These are phyloP conservation scores for Exserohilum rostratum DNA, from an alignment of 2,329 filamentous ascomycete genomes.

Conservation along the genomic window DNA sequence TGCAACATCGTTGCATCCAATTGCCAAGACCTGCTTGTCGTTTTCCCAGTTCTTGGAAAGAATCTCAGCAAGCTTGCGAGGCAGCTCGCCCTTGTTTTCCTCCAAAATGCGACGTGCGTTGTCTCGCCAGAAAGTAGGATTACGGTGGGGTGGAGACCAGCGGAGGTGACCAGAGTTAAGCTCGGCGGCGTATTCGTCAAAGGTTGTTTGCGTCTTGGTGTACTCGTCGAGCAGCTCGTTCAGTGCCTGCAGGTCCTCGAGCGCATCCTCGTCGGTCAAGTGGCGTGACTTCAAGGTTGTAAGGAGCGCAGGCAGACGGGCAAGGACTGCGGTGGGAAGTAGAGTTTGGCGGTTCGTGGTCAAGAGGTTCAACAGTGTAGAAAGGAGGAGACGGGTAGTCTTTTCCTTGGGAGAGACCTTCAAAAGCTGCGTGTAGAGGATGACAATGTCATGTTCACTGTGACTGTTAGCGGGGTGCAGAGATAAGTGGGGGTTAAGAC, in stretches of 20 bases:
- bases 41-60: slow-evolving; percentile 82
- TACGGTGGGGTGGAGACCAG: slow-evolving; percentile 91
- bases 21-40: slow-evolving; percentile 83
- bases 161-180: slow-evolving; percentile 84
- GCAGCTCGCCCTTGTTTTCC: slow-evolving; percentile 77
- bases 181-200: slow-evolving; percentile 77
- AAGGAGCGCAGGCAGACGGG: slow-evolving; percentile 72
- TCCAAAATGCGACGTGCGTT: slow-evolving; percentile 89
- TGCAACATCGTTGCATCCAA: slow-evolving; percentile 93
- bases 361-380: slow-evolving; percentile 87
- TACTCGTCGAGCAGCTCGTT: slow-evolving; percentile 81
- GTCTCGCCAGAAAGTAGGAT: slow-evolving; percentile 86
- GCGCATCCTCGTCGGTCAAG: slow-evolving; percentile 59
- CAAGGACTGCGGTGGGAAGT: slow-evolving; percentile 84
- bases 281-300: slow-evolving; percentile 61
- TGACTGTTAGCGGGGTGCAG: slow-evolving; percentile 18
- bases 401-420: slow-evolving; percentile 96
- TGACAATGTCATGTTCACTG: slow-evolving; percentile 90
- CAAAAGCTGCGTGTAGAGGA: slow-evolving; percentile 90
- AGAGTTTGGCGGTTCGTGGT: slow-evolving; percentile 70
- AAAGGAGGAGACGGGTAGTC: slow-evolving; percentile 88
- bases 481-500: slow-evolving; percentile 34
- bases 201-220: slow-evolving; percentile 70
- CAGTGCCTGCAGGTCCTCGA: slow-evolving; percentile 56
- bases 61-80: slow-evolving; percentile 83